A percentile compares a stretch with the other conserved stretches of the same genome.
phyloP scores from a whole-genome alignment of 495 filamentous ascomycete species.

The Glonium stellatum region DNA sequence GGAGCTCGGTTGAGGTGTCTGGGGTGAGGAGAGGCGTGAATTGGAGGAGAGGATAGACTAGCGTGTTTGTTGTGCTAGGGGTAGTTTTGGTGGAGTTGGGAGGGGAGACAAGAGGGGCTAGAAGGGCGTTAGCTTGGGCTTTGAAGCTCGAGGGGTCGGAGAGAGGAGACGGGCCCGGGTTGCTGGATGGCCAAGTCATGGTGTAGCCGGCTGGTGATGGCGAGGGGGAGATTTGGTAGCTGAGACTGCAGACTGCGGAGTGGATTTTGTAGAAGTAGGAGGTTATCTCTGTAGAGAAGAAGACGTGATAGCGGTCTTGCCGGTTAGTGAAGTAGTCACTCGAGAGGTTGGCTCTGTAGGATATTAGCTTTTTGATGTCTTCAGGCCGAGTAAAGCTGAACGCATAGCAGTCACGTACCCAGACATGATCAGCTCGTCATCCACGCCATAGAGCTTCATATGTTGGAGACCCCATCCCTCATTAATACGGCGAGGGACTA shows the following conservation, averaged over 20 bases:
- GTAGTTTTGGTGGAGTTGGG: constrained; percentile 31
- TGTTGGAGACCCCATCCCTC: constrained; percentile 98
- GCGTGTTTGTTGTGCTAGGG: constrained; percentile 50
- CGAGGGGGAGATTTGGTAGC: constrained; percentile 64
- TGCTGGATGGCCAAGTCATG: constrained; percentile 71
- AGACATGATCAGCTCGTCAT: constrained; percentile 92
- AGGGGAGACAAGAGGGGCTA: constrained; percentile 56
- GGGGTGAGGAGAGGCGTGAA: constrained; percentile 74
- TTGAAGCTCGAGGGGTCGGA: constrained; percentile 61
- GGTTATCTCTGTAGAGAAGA: constrained; percentile 67
- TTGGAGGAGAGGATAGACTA: constrained; percentile 78
- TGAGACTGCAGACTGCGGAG: constrained; percentile 66
- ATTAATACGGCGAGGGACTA: constrained; percentile 84
- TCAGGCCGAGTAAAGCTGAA: neutral
- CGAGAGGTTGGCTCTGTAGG: constrained; percentile 73
- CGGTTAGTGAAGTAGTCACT: constrained; percentile 94
- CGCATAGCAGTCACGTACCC: constrained; percentile 49
- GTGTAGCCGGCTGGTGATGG: constrained; percentile 52
- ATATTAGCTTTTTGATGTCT: neutral
- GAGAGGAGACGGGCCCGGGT: constrained; percentile 65
- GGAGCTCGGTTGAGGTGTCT: constrained; percentile 81
- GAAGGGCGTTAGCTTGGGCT: constrained; percentile 53
- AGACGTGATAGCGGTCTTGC: constrained; percentile 90
- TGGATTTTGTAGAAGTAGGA: constrained; percentile 78
- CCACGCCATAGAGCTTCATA: constrained; percentile 97